These are phyloP conservation scores for Achaetomiella virescens DNA, from an alignment of 495 filamentous ascomycete genomes.

Conservation along the genomic window DNA sequence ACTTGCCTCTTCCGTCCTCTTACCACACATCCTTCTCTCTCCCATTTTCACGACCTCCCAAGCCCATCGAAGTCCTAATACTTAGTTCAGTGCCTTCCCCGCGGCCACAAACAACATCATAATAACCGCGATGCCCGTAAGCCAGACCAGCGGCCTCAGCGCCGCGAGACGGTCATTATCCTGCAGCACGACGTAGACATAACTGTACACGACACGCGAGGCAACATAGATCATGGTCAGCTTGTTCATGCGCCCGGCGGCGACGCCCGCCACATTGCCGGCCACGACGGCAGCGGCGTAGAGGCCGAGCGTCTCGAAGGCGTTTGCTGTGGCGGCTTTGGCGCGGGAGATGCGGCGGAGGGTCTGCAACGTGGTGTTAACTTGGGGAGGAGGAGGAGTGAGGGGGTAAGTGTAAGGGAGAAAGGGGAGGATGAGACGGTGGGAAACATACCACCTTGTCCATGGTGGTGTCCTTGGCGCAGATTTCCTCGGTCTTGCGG, in stretches of 20 bases:
- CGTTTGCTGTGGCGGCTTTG: constrained; percentile 42
- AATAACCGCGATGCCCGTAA: constrained; percentile 25
- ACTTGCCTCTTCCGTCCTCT: no score
- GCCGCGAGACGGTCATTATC: constrained; percentile 29
- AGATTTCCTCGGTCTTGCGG: constrained; percentile 22
- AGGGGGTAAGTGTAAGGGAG: background rate
- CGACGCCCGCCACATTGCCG: constrained; percentile 38
- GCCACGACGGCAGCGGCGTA: constrained; percentile 47
- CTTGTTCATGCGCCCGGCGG: constrained; percentile 31
- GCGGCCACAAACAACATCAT: constrained; percentile 40
- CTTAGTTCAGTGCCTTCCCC: constrained; percentile 26
- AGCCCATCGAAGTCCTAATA: background rate
- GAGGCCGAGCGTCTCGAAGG: constrained; percentile 44
- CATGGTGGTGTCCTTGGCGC: constrained; percentile 34
- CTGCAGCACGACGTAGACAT: constrained; percentile 40
- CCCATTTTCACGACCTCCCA: background rate
- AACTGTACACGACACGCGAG: constrained; percentile 40
- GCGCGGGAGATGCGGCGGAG: constrained; percentile 41
- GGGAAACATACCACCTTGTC: constrained; percentile 36
- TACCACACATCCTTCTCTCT: background rate
- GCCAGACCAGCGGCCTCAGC: constrained; percentile 36
- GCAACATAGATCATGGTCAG: constrained; percentile 38
- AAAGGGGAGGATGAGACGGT: constrained; percentile 6
- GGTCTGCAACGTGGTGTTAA: constrained; percentile 1
- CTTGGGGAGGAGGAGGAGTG: background rate